Evolutionary conservation across 352 stramenopile genomes (phyloP).

Genomic region (Globisporangium okanoganense): DNA sequence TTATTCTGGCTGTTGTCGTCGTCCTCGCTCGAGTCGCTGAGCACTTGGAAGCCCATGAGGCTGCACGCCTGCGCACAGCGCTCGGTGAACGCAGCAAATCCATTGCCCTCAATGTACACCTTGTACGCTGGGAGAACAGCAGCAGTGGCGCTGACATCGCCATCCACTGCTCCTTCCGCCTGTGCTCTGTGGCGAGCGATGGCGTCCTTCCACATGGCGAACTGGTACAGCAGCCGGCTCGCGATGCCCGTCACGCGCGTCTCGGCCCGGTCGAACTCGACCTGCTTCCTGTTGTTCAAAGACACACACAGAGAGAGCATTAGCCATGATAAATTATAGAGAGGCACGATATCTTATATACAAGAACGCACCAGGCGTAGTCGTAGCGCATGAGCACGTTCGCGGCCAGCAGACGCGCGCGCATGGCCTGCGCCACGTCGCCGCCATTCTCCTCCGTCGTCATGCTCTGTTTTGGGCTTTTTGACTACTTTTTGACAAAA

Average conservation of each 20-base stretch:
- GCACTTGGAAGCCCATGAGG: constrained; percentile 48
- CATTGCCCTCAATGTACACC: constrained; percentile 47
- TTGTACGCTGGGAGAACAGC: constrained; percentile 12
- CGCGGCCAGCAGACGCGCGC: constrained; percentile 43
- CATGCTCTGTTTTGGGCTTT: not conserved
- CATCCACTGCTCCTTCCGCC: not conserved
- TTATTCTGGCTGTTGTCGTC: constrained; percentile 7
- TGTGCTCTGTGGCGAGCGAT: constrained; percentile 14
- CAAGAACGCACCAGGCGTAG: constrained; percentile 60
- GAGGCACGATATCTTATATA: not conserved
- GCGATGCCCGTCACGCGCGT: constrained; percentile 51
- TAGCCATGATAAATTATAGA: not conserved
- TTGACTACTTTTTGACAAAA: too few relatives aligned
- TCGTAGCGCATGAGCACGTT: constrained; percentile 83
- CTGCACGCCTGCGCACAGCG: constrained; percentile 28
- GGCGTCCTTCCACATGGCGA: constrained; percentile 38
- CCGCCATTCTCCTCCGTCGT: not conserved
- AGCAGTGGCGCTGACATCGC: not conserved
- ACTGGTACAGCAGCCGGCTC: constrained; percentile 72
- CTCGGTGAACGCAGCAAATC: constrained; percentile 46
- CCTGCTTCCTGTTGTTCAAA: constrained; percentile 44
- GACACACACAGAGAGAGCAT: constrained; percentile 8
- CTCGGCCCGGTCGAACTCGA: constrained; percentile 48
- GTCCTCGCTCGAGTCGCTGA: constrained; percentile 6
- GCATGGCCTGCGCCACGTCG: constrained; percentile 11